A percentile compares a stretch with the other conserved stretches of the same genome.
phyloP scores from a whole-genome alignment of 306 rosid species.

The Rosa chinensis region DNA sequence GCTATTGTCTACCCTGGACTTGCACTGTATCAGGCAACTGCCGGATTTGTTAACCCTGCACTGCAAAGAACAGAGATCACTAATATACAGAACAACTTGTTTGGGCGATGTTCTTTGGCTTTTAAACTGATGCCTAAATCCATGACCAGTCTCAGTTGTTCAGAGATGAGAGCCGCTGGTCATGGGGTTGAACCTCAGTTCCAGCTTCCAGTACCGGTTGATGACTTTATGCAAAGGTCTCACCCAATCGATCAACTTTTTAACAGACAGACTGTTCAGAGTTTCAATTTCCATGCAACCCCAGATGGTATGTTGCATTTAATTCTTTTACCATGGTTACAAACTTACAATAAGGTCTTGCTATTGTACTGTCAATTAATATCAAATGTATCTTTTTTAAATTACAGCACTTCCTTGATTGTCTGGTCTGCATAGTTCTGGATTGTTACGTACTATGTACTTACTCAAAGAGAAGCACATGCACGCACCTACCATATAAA shows the following conservation, averaged over 20 bases:
- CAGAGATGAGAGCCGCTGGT: slow-evolving; percentile 97
- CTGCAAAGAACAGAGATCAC: slow-evolving; percentile 64
- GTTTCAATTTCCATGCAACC: slow-evolving; percentile 69
- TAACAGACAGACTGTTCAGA: slow-evolving; percentile 65
- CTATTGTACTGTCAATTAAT: background rate
- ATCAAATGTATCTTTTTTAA: background rate
- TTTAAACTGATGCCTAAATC: slow-evolving; percentile 93
- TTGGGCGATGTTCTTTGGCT: slow-evolving; percentile 78
- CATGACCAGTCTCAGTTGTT: slow-evolving; percentile 83
- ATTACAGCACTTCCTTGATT: background rate
- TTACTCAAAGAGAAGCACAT: background rate
- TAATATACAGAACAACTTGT: slow-evolving; percentile 68
- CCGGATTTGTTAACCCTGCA: slow-evolving; percentile 94
- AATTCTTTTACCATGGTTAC: slow-evolving; percentile 12
- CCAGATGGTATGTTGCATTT: slow-evolving; percentile 73
- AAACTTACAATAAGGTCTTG: background rate
- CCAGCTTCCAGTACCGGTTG: slow-evolving; percentile 87
- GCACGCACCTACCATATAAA: background rate
- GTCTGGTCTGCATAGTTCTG: background rate
- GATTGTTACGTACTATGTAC: background rate
- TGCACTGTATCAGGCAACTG: slow-evolving; percentile 96
- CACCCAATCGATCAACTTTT: slow-evolving; percentile 73
- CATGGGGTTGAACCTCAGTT: slow-evolving; percentile 93
- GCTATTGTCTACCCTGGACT: slow-evolving; percentile 93
- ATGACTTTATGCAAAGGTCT: slow-evolving; percentile 97